Conservation (phyloP, 2,329 filamentous ascomycete genomes). For the Pestalotiopsis sp. region DNA sequence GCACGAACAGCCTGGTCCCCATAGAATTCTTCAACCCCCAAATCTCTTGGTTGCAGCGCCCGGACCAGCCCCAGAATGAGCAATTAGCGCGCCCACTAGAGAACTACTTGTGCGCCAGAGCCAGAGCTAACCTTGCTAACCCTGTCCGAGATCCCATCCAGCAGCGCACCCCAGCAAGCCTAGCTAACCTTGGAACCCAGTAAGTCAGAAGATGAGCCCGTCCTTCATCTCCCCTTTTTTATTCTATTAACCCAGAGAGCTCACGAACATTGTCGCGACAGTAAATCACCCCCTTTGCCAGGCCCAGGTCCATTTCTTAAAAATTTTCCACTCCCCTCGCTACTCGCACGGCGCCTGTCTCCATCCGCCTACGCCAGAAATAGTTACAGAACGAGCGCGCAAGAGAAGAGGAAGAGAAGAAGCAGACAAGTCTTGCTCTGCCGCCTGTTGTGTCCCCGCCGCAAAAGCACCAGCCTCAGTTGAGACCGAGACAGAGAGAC, state of each 20-base stretch:
- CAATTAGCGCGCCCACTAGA: slow-evolving; percentile 1
- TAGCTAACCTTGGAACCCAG: slow-evolving; percentile 8
- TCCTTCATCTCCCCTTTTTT: slow-evolving; percentile 13
- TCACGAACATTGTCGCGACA: slow-evolving; percentile 11
- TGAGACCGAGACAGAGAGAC: neutral
- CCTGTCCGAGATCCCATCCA: slow-evolving; percentile 3
- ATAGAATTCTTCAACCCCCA: slow-evolving; percentile 1
- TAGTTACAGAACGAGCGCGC: neutral
- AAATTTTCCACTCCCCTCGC: slow-evolving; percentile 1
- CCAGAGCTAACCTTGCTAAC: neutral
- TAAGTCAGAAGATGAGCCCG: slow-evolving; percentile 11
- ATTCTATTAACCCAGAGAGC: slow-evolving; percentile 12
- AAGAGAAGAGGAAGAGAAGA: neutral
- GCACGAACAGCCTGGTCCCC: neutral
- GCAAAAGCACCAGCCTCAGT: slow-evolving; percentile 1
- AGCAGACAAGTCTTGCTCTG: neutral
- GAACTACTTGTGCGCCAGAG: slow-evolving; percentile 8
- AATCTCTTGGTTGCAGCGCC: slow-evolving; percentile 8
- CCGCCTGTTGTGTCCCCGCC: neutral
- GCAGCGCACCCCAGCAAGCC: slow-evolving; percentile 5
- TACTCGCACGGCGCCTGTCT: neutral
- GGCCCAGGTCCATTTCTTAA: slow-evolving; percentile 4
- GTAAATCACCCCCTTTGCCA: slow-evolving; percentile 11
- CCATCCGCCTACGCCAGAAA: neutral
- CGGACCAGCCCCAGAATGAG: slow-evolving; percentile 10